Percentiles rank a stretch among this genome's conserved stretches.
phyloP scores from a whole-genome alignment of 805 yeast species.

The Candida insectorum region DNA sequence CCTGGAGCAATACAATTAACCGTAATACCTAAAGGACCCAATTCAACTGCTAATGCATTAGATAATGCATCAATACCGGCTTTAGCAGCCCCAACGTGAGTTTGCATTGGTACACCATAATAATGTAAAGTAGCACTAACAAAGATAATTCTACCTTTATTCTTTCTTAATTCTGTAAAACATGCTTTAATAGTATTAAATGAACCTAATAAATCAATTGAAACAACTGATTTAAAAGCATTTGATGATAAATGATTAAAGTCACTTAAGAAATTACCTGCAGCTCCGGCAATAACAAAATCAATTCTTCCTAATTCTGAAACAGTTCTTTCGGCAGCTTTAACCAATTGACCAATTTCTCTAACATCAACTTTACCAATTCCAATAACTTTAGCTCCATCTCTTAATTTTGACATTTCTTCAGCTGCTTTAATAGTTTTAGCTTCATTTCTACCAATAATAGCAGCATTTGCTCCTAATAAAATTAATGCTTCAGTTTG shows the following conservation, averaged over 20 bases:
- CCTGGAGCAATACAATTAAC: constrained; percentile 91
- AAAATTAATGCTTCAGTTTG: constrained; percentile 82
- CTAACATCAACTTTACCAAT: constrained; percentile 78
- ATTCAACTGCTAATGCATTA: constrained; percentile 81
- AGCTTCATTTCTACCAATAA: constrained; percentile 71
- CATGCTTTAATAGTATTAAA: constrained; percentile 87
- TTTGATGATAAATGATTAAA: constrained; percentile 75
- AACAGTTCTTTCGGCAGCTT: constrained; percentile 67
- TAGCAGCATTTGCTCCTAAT: constrained; percentile 84
- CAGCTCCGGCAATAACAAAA: constrained; percentile 91
- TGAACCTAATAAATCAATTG: constrained; percentile 84
- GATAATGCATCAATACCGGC: constrained; percentile 92
- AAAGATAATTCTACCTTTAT: constrained; percentile 71
- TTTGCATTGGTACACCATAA: constrained; percentile 83
- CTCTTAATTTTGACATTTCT: constrained; percentile 56
- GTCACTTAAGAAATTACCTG: constrained; percentile 86
- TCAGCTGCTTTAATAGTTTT: constrained; percentile 67
- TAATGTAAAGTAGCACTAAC: constrained; percentile 90
- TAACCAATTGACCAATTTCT: constrained; percentile 51
- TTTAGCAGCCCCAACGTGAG: constrained; percentile 92
- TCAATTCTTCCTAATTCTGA: constrained; percentile 73
- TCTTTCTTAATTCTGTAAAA: constrained; percentile 57
- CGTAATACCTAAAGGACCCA: constrained; percentile 86
- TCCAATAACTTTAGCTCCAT: constrained; percentile 67
- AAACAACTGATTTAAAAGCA: constrained; percentile 85